phyloP scores from a whole-genome alignment of 352 stramenopile genomes.

The Globisporangium viniferum region DNA sequence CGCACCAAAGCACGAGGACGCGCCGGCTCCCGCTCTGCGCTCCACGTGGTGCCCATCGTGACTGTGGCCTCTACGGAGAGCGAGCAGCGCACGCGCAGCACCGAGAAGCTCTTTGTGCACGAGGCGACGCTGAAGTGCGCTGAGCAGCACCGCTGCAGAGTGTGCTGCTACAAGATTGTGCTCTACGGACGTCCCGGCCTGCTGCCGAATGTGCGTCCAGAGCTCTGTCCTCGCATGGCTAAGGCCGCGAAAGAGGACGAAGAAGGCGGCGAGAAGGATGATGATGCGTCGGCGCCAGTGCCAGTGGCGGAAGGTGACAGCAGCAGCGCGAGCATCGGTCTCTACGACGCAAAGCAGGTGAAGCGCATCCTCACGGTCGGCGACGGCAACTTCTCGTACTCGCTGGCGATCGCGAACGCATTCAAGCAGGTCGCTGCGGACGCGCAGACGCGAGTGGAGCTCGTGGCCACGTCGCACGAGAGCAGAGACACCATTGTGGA shows the following conservation, averaged over 20 bases:
- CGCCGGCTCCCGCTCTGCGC: not conserved
- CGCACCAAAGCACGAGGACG: not conserved
- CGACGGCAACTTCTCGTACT: constrained; percentile 97
- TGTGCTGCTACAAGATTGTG: constrained; percentile 87
- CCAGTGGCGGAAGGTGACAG: not conserved
- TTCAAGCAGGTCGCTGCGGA: constrained; percentile 23
- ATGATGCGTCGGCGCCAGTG: constrained; percentile 7
- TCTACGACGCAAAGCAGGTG: constrained; percentile 52
- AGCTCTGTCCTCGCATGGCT: constrained; percentile 65
- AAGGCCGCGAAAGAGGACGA: not conserved
- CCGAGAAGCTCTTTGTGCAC: constrained; percentile 63
- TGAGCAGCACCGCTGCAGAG: constrained; percentile 61
- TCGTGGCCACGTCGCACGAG: constrained; percentile 94
- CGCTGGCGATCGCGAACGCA: constrained; percentile 79
- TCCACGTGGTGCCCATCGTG: not conserved
- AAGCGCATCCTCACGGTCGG: constrained; percentile 88
- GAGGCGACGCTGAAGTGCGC: constrained; percentile 67
- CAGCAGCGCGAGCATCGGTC: constrained; percentile 27
- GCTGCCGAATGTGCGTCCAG: constrained; percentile 70
- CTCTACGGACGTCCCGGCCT: constrained; percentile 51
- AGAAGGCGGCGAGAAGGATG: constrained; percentile 1
- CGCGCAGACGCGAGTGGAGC: constrained; percentile 22
- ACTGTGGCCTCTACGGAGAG: not conserved
- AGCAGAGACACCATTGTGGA: constrained; percentile 73
- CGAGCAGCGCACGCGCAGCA: constrained; percentile 32